Conservation (phyloP, 2,329 filamentous ascomycete genomes). For the Fusarium sp. region DNA sequence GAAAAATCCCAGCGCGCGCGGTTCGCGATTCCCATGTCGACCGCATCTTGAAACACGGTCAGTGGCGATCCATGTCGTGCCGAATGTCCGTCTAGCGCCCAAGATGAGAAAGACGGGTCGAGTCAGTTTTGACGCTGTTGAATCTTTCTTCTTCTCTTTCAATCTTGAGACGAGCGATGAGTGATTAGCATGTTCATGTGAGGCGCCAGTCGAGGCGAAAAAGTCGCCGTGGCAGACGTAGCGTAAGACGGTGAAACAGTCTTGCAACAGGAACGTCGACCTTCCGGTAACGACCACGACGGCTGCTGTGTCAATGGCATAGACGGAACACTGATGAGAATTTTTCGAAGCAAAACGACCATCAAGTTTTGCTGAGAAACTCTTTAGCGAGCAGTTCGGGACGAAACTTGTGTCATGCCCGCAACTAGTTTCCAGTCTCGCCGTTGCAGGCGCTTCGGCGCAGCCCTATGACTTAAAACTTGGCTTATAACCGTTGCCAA, state of each 20-base stretch:
- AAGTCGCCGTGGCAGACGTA: slow-evolving; percentile 20
- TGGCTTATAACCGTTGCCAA: slow-evolving; percentile 8
- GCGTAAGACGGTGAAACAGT: slow-evolving; percentile 39
- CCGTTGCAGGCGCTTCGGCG: slow-evolving; percentile 21
- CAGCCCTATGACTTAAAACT: slow-evolving; percentile 22
- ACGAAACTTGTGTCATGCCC: slow-evolving; percentile 25
- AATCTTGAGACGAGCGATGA: slow-evolving; percentile 1
- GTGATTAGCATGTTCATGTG: background rate
- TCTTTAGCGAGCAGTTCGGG: slow-evolving; percentile 1
- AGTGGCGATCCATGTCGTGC: slow-evolving; percentile 11
- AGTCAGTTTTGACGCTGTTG: background rate
- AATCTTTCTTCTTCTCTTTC: background rate
- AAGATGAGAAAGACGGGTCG: background rate
- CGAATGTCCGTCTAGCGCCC: slow-evolving; percentile 14
- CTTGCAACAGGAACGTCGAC: slow-evolving; percentile 35
- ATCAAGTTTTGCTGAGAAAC: background rate
- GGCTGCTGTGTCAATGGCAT: slow-evolving; percentile 38
- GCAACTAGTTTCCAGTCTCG: slow-evolving; percentile 2
- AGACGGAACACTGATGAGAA: slow-evolving; percentile 28
- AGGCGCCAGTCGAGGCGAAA: slow-evolving; percentile 25
- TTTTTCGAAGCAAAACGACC: background rate
- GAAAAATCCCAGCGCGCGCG: background rate
- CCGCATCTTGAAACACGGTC: slow-evolving; percentile 20
- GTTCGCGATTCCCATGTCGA: background rate
- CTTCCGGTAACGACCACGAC: slow-evolving; percentile 26